Percentiles rank a stretch among this genome's conserved stretches.
phyloP scores from a whole-genome alignment of 495 filamentous ascomycete genomes.

The Aspergillus avenaceus region DNA sequence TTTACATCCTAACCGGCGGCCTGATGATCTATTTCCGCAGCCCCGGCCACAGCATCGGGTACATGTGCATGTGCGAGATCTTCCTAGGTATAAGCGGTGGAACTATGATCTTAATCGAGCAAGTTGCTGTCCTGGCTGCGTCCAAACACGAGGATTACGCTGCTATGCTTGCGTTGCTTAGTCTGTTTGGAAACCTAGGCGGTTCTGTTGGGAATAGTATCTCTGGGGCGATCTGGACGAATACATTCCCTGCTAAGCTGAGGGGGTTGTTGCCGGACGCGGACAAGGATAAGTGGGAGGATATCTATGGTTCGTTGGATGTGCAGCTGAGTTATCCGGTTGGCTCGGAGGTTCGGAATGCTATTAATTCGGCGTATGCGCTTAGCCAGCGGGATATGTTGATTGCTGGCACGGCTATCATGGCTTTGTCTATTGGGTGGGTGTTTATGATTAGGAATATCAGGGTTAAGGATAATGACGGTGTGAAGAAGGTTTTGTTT shows the following conservation, averaged over 20 bases:
- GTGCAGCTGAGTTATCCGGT: slow-evolving; percentile 49
- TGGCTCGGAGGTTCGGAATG: slow-evolving; percentile 44
- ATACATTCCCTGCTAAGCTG: slow-evolving; percentile 53
- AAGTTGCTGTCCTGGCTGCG: slow-evolving; percentile 66
- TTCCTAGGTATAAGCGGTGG: slow-evolving; percentile 63
- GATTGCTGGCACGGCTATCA: slow-evolving; percentile 43
- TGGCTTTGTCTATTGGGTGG: slow-evolving; percentile 38
- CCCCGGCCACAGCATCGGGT: slow-evolving; percentile 51
- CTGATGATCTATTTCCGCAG: slow-evolving; percentile 67
- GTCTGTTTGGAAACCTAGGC: slow-evolving; percentile 60
- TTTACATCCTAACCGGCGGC: slow-evolving; percentile 52
- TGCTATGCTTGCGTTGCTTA: slow-evolving; percentile 59
- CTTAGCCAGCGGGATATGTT: slow-evolving; percentile 52
- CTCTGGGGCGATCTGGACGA: slow-evolving; percentile 64
- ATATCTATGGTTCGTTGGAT: slow-evolving; percentile 52
- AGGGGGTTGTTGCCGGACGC: slow-evolving; percentile 50
- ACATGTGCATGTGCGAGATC: slow-evolving; percentile 69
- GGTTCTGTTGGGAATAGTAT: slow-evolving; percentile 61
- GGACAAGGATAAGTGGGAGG: slow-evolving; percentile 26
- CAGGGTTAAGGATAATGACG: slow-evolving; percentile 40
- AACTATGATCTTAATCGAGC: slow-evolving; percentile 56
- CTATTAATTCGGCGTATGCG: slow-evolving; percentile 54
- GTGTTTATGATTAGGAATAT: slow-evolving; percentile 51
- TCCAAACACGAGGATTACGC: slow-evolving; percentile 62
- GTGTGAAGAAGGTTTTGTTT: slow-evolving; percentile 28